Conservation (phyloP, 129 eudicot genomes). For the Arctium lappa region DNA sequence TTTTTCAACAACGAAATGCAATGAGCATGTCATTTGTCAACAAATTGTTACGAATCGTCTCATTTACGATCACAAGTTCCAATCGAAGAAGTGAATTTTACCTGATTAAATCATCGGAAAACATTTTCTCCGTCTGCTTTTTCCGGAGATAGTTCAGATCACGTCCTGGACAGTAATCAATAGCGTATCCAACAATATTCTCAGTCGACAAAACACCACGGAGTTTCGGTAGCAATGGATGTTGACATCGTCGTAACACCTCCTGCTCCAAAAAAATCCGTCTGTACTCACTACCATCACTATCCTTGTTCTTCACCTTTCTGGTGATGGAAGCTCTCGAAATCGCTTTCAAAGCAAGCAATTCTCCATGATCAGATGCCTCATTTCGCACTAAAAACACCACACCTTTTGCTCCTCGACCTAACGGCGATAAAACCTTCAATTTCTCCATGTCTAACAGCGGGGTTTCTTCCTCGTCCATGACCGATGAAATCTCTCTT, state of each 20-base stretch:
- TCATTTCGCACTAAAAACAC: conserved; percentile 62
- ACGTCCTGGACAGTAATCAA: conserved; percentile 91
- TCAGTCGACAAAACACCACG: conserved; percentile 65
- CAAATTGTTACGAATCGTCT: neutral
- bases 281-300: conserved; percentile 49
- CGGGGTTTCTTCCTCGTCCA: conserved; percentile 37
- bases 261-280: conserved; percentile 61
- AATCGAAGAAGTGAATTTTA: conserved; percentile 5
- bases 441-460: conserved; percentile 36
- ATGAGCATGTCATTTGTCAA: neutral
- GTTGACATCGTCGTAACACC: conserved; percentile 54
- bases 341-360: conserved; percentile 66
- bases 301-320: conserved; percentile 25
- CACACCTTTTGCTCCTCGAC: conserved; percentile 98
- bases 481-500: neutral
- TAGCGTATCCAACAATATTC: conserved; percentile 75
- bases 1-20: neutral
- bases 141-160: conserved; percentile 64
- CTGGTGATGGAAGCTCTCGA: conserved; percentile 57
- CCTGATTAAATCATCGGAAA: conserved; percentile 91
- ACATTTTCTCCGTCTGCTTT: conserved; percentile 81
- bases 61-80: neutral
- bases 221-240: conserved; percentile 79
- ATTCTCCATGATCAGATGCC: conserved; percentile 21
- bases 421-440: conserved; percentile 55